These are phyloP conservation scores for Xylaria palmicola DNA, from an alignment of 495 filamentous ascomycete genomes.

Conservation along the genomic window DNA sequence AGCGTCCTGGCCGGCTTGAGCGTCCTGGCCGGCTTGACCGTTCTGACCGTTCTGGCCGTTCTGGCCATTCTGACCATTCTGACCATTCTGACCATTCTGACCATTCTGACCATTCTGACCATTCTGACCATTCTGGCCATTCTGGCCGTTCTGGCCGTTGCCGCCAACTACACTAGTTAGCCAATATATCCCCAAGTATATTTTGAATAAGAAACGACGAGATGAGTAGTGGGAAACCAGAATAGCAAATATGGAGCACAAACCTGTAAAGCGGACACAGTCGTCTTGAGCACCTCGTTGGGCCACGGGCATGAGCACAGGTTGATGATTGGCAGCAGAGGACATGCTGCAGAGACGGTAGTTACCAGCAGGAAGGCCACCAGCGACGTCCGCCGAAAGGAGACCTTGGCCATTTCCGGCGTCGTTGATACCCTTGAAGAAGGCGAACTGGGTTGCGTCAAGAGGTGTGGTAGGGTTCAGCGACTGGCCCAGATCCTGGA, in stretches of 20 bases:
- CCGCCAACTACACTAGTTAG: constrained; percentile 30
- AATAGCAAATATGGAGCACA: constrained; percentile 1
- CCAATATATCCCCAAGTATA: constrained; percentile 4
- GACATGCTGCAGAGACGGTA: constrained; percentile 75
- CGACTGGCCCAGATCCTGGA: constrained; percentile 58
- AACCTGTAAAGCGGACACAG: constrained; percentile 61
- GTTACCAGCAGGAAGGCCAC: constrained; percentile 64
- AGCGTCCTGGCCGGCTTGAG: not conserved
- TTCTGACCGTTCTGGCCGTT: constrained; percentile 14
- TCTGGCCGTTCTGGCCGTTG: constrained; percentile 17
- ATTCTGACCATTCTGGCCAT: constrained; percentile 18
- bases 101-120: constrained; percentile 19
- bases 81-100: constrained; percentile 10
- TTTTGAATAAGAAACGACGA: not conserved
- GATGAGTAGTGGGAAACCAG: constrained; percentile 19
- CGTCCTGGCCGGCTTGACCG: constrained; percentile 1
- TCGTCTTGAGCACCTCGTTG: constrained; percentile 74
- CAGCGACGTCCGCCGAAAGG: constrained; percentile 53
- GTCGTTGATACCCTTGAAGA: constrained; percentile 80
- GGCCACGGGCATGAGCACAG: constrained; percentile 74
- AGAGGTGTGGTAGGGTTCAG: constrained; percentile 53
- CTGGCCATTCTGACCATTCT: constrained; percentile 13
- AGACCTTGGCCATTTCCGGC: constrained; percentile 62
- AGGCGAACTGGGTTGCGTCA: constrained; percentile 59
- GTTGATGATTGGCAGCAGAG: constrained; percentile 70